These are phyloP conservation scores for Myxozyma neotropica DNA, from an alignment of 805 yeast species.

Conservation along the genomic window DNA sequence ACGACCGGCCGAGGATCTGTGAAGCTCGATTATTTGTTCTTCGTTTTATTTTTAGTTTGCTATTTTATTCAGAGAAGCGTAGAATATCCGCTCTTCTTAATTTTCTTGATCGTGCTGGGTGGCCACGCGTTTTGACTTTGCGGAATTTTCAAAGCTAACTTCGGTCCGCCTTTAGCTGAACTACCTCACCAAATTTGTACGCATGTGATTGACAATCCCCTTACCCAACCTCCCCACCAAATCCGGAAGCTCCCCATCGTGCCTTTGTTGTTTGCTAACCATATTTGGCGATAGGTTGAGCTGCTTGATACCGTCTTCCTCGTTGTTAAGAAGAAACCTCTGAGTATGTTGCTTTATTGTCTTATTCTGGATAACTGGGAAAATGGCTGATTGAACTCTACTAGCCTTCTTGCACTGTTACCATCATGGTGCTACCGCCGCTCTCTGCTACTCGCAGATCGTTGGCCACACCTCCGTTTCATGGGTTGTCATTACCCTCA, in stretches of 20 bases:
- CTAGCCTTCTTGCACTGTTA: conserved; percentile 83
- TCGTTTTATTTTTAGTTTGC: no score
- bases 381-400: no score
- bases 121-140: not conserved
- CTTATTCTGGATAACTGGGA: no score
- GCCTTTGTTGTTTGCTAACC: conserved; percentile 17
- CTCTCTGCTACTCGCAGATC: conserved; percentile 89
- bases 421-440: conserved; percentile 98
- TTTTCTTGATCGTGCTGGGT: no score
- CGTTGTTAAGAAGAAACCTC: conserved; percentile 86
- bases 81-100: no score
- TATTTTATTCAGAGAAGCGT: no score
- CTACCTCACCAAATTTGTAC: conserved; percentile 76
- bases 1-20: no score
- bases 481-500: conserved; percentile 91
- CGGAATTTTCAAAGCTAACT: not conserved
- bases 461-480: conserved; percentile 87
- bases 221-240: not conserved
- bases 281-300: conserved; percentile 53
- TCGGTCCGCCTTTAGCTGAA: conserved; percentile 53
- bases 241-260: not conserved
- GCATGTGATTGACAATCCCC: conserved; percentile 28
- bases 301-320: conserved; percentile 88
- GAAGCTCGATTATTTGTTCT: no score
- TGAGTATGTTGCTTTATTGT: conserved; percentile 46